Base-by-base conservation (phyloP, 2,329 filamentous ascomycete species). In the Fonsecaea pugnacius region DNA sequence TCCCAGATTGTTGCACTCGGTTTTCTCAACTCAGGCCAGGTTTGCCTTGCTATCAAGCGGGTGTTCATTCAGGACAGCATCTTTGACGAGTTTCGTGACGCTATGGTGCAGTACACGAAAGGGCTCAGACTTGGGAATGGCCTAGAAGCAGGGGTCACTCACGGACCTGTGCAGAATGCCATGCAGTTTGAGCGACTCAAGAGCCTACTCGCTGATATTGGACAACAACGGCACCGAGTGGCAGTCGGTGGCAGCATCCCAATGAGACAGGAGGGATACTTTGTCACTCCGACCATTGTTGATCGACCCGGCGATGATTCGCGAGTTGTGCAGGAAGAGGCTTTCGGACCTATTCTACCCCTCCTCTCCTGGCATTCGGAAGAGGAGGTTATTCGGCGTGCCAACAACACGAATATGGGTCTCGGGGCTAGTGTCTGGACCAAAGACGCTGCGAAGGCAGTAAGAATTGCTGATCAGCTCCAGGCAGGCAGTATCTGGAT, bases 171-270 rank as follows among this genome's bases (percentile, higher is more conserved):
- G 2, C 86, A 88, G 66, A 90, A 90, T 75, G 74, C 79, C 66
- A 84, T 86, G 82, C 88, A 90, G 74, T 90, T 82, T 70, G 83
- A 88, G 48, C 83, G 82, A 40, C 85, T 87, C 35, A 84, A 83
- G 69, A 14, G 78, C 8, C 82, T 88, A 66, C 81, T 89, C 62
- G 78, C 79, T 9, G 84, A 87, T 57, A 85, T 83, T 33, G 9
- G 4, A 9, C 4, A 33, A 33, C 4, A 33, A 33, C 4, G 9
- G 4, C 9, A 9, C 4, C 4, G 4, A 5, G 32, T 33, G 4
- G 32, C 32, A 4, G 32, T 33, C 4, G 32, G 32, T 33, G 32
- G 32, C 9, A 9, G 9, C 4, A 33, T 5, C 9, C 32, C 32
- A 5, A 9, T 5, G 32, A 9, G 32, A 33, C 4, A 33, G 32